Evolutionary conservation across 345 rosid species (phyloP), one percentile per base, ranked within the genome.

Genomic region (Citrus glauca): DNA sequence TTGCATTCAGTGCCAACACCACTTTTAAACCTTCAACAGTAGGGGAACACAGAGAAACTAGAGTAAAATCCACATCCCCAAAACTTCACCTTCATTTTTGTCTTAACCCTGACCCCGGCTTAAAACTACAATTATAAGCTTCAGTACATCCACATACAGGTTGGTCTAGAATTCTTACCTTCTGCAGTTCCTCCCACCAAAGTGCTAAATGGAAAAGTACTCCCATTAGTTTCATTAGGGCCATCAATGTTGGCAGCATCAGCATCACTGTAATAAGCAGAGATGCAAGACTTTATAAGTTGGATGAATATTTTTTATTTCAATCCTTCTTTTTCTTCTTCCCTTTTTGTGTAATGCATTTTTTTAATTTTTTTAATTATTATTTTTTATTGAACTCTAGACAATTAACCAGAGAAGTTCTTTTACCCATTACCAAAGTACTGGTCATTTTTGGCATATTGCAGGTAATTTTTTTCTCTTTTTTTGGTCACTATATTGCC

Each of bases 1-100:
- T 69, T 77, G 85, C 80, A 77, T 79, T 81, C 42, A 83, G 71
- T 67, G 83, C 80, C 77, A 82, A 77, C 45, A 86, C 81, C 64
- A 79, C 72, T 63, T 53, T 42, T 50, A 65, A 48, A 42, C 30
- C 45, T 24, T 65, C 60, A 53, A 14, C 50, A 53, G 67, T 2
- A 63, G 42, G n/a, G 32, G 8, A n/a, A 32, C 45, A 38, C 27
- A 13, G n/a, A 53, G 61, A 25, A 27, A 69, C 17, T 38, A 45
- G 61, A n/a, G 20, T 9, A 64, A 61, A 48, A 64, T 35, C 48
- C 37, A 40, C 68, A 60, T 33, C 63, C 63, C 42, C 7, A 42
- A 11, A 62, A 53, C 22, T 53, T 53, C 57, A 53, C 17, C 38
- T 40, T 55, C 69, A 56, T n/a, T 20, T 62, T 13, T 45, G 1